Percentiles rank a stretch among this genome's conserved stretches.
Evolutionary conservation across 1,284 basidiomycete genomes (phyloP).

Genomic region (Trametes pubescens): DNA sequence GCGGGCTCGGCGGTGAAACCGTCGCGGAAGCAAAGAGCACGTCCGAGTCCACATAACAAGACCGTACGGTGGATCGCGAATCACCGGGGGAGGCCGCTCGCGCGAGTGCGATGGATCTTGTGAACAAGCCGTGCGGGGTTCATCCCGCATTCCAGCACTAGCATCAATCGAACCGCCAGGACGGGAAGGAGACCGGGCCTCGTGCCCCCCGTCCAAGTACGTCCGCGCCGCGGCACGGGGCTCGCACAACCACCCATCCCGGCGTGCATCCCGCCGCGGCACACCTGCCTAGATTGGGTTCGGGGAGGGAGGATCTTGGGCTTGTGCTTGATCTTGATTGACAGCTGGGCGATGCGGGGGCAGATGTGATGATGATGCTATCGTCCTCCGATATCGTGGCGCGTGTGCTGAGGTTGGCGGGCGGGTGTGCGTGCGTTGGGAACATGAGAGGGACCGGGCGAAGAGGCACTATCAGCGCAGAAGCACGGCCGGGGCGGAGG

Average conservation of each 20-base stretch:
- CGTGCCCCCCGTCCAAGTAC: background rate
- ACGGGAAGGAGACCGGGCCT: constrained; percentile 1
- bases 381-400: background rate
- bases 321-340: constrained; percentile 24
- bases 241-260: constrained; percentile 1
- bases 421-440: too few species aligned
- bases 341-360: constrained; percentile 1
- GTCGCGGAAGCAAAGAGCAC: constrained; percentile 14
- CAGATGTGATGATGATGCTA: background rate
- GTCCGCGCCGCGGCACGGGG: background rate
- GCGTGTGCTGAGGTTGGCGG: background rate
- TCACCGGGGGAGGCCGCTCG: background rate
- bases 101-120: background rate
- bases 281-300: constrained; percentile 6
- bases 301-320: background rate
- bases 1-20: background rate
- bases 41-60: background rate
- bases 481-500: background rate
- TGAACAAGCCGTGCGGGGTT: background rate
- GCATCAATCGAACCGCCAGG: background rate
- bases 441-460: background rate
- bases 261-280: background rate
- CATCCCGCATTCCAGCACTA: background rate
- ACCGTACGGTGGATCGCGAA: background rate
- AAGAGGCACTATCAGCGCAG: background rate